Evolutionary conservation across 768 basidiomycete genomes (phyloP), one percentile per base, ranked within the genome.

Genomic region (Tylopilus sp.): DNA sequence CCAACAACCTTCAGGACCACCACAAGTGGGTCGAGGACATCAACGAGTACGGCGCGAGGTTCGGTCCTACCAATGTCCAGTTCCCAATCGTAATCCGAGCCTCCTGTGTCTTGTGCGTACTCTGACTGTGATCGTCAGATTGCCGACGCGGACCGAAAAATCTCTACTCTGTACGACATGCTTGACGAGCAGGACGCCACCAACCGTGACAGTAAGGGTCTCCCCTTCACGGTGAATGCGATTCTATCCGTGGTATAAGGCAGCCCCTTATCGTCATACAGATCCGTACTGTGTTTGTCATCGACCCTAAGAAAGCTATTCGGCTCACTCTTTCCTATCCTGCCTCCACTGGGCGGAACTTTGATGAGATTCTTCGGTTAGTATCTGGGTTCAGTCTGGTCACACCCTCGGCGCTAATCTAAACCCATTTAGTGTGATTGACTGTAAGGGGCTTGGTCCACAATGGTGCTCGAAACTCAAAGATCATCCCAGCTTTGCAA

Each of bases 211-310:
- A 74, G 73, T 33, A 91, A 90, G 70, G 91, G 94, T 42, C 79
- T 98, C 40, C 97, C 97, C 20, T 93, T 98, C 78, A 99, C 97
- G 43, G 92, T 85, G 57, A 45, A 49, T 52, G 50, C 17, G 9
- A 43, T 23, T 17, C 12, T 31, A 13, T 18, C 15, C 18, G 35
- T 30, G 25, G 22, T 33, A 38, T 23, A 35, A 35, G 10, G 13
- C 25, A 38, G 6, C 18, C 13, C n/a, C 45, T 52, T 33, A 57
- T 40, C 40, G 48, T 46, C 22, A 40, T 30, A 17, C 50, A 91
- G 87, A 83, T 99, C 72, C 88, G 97, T 53, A 97, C 93, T 8
- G 97, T 99, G 54, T 99, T 95, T 72, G 75, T 99, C 58, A 92
- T 99, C 64, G 97, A 99, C 74, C 95, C 97, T 40, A 92, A 91